Conservation (phyloP, 768 basidiomycete species). For the Trametopsis cervina region DNA sequence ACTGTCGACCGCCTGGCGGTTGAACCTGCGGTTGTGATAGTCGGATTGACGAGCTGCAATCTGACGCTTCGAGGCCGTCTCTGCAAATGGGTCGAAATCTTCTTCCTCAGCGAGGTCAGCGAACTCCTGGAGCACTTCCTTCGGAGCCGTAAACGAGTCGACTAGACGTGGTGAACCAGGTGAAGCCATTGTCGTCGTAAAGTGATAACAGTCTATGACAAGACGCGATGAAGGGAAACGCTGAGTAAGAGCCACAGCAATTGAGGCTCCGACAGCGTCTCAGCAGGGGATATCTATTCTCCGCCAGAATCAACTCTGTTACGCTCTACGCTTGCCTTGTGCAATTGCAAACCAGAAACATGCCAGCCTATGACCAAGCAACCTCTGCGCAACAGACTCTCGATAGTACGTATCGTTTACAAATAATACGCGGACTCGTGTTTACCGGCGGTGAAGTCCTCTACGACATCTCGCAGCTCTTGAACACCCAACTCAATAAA, state of each 20-base stretch:
- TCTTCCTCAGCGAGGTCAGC: slow-evolving; percentile 92
- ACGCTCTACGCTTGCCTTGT: background rate
- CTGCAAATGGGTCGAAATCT: slow-evolving; percentile 84
- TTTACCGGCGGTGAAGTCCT: slow-evolving; percentile 45
- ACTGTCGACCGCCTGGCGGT: slow-evolving; percentile 74
- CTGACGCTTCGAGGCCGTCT: slow-evolving; percentile 89
- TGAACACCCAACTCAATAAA: slow-evolving; percentile 84
- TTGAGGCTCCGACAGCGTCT: background rate
- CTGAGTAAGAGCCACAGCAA: slow-evolving; percentile 11
- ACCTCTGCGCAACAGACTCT: slow-evolving; percentile 63
- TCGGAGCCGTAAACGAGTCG: slow-evolving; percentile 89
- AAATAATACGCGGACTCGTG: background rate
- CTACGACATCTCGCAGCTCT: slow-evolving; percentile 79
- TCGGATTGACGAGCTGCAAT: slow-evolving; percentile 91
- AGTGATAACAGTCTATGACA: slow-evolving; percentile 9
- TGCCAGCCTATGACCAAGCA: slow-evolving; percentile 37
- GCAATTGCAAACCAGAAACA: too few relatives aligned
- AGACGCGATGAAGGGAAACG: background rate
- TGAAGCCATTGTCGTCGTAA: slow-evolving; percentile 22
- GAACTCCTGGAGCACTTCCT: slow-evolving; percentile 92
- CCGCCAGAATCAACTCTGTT: background rate
- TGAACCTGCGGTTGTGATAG: slow-evolving; percentile 90
- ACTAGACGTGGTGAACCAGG: slow-evolving; percentile 50
- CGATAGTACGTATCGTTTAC: slow-evolving; percentile 39
- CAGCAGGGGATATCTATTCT: too few relatives aligned